Percentiles rank a stretch among this genome's conserved stretches.
phyloP scores from a whole-genome alignment of 257 asterid species.

The Coffea canephora region DNA sequence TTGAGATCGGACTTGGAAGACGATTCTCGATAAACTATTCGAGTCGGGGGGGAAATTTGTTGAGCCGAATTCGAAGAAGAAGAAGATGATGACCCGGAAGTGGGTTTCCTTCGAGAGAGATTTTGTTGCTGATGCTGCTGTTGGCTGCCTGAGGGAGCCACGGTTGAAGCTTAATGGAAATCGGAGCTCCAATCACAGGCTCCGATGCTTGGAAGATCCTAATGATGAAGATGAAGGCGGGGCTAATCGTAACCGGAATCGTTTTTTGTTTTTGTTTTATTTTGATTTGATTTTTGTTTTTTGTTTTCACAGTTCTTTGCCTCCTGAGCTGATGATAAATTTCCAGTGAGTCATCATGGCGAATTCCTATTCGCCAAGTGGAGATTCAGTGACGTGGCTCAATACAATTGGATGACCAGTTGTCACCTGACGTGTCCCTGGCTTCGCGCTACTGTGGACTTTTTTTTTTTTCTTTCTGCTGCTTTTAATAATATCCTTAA shows the following conservation, averaged over 20 bases:
- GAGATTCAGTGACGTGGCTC: constrained; percentile 27
- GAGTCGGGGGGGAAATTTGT: constrained; percentile 40
- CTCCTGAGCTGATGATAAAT: background rate
- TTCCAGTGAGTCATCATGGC: constrained; percentile 13
- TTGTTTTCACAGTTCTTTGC: background rate
- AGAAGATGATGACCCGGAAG: constrained; percentile 40
- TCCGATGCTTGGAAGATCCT: constrained; percentile 10
- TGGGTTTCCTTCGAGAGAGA: constrained; percentile 62
- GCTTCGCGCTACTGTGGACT: too few species aligned
- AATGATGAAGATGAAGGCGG: background rate
- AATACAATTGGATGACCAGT: constrained; percentile 16
- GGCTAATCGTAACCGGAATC: background rate
- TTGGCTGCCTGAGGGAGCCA: constrained; percentile 74
- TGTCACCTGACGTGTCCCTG: background rate
- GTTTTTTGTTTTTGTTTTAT: background rate
- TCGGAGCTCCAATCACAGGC: constrained; percentile 58
- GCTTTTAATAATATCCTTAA: too few species aligned
- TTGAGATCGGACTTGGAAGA: constrained; percentile 46
- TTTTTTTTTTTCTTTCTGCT: too few species aligned
- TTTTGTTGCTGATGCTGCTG: constrained; percentile 49
- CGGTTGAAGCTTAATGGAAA: constrained; percentile 46
- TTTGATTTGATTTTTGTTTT: background rate
- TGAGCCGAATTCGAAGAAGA: constrained; percentile 25
- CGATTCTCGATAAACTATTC: constrained; percentile 51
- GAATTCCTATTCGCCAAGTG: constrained; percentile 43